These are phyloP conservation scores for Fusarium robinianum DNA, from an alignment of 2,329 filamentous ascomycete genomes.

Conservation along the genomic window DNA sequence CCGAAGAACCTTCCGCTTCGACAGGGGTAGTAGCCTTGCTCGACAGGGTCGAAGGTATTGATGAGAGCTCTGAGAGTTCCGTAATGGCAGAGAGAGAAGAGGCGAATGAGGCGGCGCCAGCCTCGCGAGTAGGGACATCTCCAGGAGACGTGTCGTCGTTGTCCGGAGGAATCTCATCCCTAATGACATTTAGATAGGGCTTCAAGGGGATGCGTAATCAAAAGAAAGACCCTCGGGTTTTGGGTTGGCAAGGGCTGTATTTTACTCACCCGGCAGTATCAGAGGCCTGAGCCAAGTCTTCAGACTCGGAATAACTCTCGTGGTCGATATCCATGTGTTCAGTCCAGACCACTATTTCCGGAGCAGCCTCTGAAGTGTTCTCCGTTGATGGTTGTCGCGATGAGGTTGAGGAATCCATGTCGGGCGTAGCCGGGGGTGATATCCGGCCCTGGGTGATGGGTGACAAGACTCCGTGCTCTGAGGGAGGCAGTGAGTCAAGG, in stretches of 20 bases:
- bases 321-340: conserved; percentile 44
- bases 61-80: conserved; percentile 61
- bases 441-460: conserved; percentile 36
- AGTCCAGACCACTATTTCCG: conserved; percentile 53
- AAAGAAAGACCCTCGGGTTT: conserved; percentile 3
- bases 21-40: conserved; percentile 68
- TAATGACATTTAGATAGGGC: conserved; percentile 13
- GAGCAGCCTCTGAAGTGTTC: conserved; percentile 42
- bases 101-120: conserved; percentile 48
- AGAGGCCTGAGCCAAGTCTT: conserved; percentile 30
- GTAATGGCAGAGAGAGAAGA: conserved; percentile 59
- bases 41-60: conserved; percentile 57
- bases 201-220: conserved; percentile 6
- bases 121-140: conserved; percentile 23
- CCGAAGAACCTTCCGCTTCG: conserved; percentile 44
- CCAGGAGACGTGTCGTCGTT: conserved; percentile 22
- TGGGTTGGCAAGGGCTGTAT: conserved; percentile 4
- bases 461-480: conserved; percentile 29
- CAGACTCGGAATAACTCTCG: conserved; percentile 26
- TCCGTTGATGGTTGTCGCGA: conserved; percentile 43
- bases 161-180: conserved; percentile 29
- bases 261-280: conserved; percentile 37
- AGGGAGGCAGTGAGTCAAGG: conserved; percentile 36
- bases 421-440: conserved; percentile 36
- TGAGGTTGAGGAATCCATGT: conserved; percentile 32